Evolutionary conservation across 768 basidiomycete species (phyloP), one percentile per base, ranked within the genome.

Genomic region (Russula ochroleuca): DNA sequence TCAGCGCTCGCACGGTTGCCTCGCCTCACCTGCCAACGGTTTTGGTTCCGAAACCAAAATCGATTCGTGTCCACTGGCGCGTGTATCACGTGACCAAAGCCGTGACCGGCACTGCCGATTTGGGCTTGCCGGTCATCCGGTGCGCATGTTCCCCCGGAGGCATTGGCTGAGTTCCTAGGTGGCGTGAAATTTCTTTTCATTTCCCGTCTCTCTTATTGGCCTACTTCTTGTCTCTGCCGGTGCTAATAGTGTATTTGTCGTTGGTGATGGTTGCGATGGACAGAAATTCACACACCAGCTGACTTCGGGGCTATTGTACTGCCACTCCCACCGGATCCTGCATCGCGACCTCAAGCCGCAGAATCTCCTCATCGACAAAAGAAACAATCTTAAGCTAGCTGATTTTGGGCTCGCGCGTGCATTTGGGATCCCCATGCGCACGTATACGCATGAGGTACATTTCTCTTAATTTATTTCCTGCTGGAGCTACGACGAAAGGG

Each of bases 241-340:
- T 45, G 35, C 57, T 55, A 37, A 60, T 49, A n/a, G 21, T 37
- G 5, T n/a, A 53, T 53, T 53, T 37, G 54, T 50, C 38, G 28
- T 48, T 21, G 19, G 5, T 57, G 62, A 60, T 41, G 52, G 61
- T 40, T 47, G 37, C 62, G 51, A 60, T 68, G 67, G 58, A 25
- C 75, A 98, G 96, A 94, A 92, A 91, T 97, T 98, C 78, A 94
- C 94, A 57, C 86, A 89, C 72, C 96, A 99, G 74, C 83, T 99
- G 66, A 86, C 85, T 68, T 88, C 90, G 55, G 97, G 97, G 6
- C 80, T 99, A 28, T 81, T 94, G 69, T 83, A 80, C 71, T 80
- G 82, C 68, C 82, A 84, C 67, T 78, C 81, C 19, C 81, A 82
- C 61, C 77, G 82, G 37, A 79, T 84, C 66, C 75, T 83, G n/a